Evolutionary conservation across 768 basidiomycete genomes (phyloP).

Genomic region (Leccinum pellstonianum): DNA sequence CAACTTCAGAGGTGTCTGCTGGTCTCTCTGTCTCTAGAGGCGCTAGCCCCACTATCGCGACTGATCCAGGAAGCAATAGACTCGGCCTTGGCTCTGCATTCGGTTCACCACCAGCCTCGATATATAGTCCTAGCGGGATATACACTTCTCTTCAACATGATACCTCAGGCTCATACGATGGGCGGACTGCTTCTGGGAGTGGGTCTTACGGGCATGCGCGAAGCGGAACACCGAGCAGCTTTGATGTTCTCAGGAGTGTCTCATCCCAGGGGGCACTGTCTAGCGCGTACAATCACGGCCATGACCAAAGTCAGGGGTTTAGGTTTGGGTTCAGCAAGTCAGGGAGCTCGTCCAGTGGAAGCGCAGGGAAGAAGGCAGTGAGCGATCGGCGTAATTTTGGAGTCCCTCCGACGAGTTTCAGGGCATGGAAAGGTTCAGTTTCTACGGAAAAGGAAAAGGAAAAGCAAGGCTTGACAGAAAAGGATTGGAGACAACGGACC

Average conservation of each 20-base stretch:
- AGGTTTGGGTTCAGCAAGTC: not conserved
- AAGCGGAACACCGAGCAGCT: slow-evolving; percentile 28
- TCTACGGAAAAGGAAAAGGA: slow-evolving; percentile 19
- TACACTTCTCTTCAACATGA: slow-evolving; percentile 13
- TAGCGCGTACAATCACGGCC: slow-evolving; percentile 19
- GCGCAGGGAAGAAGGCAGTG: slow-evolving; percentile 7
- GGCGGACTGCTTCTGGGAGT: slow-evolving; percentile 21
- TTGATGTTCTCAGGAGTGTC: slow-evolving; percentile 30
- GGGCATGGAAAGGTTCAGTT: slow-evolving; percentile 22
- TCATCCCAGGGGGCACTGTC: slow-evolving; percentile 33
- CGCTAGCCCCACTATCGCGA: slow-evolving; percentile 1
- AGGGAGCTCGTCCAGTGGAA: no score
- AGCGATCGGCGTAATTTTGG: slow-evolving; percentile 17
- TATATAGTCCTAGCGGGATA: slow-evolving; percentile 17
- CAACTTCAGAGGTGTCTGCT: slow-evolving; percentile 5
- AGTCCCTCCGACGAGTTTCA: slow-evolving; percentile 31
- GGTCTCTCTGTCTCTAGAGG: slow-evolving; percentile 10
- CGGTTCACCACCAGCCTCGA: slow-evolving; percentile 25
- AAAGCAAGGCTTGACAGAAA: slow-evolving; percentile 15
- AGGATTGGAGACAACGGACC: slow-evolving; percentile 9
- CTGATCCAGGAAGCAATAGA: slow-evolving; percentile 12
- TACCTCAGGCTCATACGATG: slow-evolving; percentile 20
- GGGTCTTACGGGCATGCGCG: slow-evolving; percentile 25
- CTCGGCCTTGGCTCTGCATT: slow-evolving; percentile 31
- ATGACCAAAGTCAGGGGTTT: slow-evolving; percentile 17